Base-by-base conservation (phyloP, 352 stramenopile species). In the Elongisporangium undulatum region DNA sequence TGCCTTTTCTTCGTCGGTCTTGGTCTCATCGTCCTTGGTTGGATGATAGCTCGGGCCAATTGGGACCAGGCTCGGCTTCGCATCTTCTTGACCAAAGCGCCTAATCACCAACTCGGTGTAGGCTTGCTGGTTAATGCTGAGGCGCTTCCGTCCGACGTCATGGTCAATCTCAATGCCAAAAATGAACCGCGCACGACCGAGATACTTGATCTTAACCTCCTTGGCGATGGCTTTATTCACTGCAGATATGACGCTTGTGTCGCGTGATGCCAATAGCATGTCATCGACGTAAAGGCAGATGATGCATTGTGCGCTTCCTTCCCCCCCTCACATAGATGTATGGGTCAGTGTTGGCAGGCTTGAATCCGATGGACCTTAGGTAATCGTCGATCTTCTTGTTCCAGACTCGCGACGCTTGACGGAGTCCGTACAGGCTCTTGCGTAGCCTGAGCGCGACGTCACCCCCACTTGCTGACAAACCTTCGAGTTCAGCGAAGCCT, bases 111-210 rank as follows among this genome's bases (percentile, higher is more conserved):
- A 24, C 34, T 63, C 48, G 10, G 29, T 49, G 50, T 49, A 58
- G 19, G 56, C 34, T 23, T 22, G 29, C n/a, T 68, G 56, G 23
- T 51, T 39, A 13, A 64, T 56, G 21, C 22, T 26, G 17, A 55
- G 19, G 29, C 22, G 49, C 17, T 26, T 55, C 29, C 2, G 22
- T 39, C 50, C 22, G 26, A 59, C 61, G 55, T 68, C 45, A 29
- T 62, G 52, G 49, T 72, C 45, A 48, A 71, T 66, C 48, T 63
- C 23, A 26, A 77, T 69, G 8, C 63, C 66, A n/a, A 76, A 51
- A 41, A 69, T 64, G 39, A 68, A 71, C 12, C 49, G 51, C 4
- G 56, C 64, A 21, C 29, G 56, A 39, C 64, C 60, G 5, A 62
- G 61, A 21, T 63, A 20, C 53, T 61, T 63, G 56, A 59, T 55